phyloP scores from a whole-genome alignment of 805 yeast genomes.

The Teunomyces funiuensis region DNA sequence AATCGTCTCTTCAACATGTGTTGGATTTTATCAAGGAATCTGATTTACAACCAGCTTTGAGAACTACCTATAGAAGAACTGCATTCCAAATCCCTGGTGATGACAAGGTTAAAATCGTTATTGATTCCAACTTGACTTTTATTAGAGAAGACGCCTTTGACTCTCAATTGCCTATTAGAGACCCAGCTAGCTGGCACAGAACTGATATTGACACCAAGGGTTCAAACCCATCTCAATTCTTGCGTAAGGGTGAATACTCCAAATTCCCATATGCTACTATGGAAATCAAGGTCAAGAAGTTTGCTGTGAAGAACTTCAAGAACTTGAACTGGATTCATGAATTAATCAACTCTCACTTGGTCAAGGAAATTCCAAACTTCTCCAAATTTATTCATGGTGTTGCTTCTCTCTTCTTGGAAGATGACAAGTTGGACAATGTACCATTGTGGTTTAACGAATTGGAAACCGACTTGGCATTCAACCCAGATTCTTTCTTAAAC shows the following conservation, averaged over 20 bases:
- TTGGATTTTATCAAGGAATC: conserved; percentile 62
- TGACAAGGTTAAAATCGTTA: conserved; percentile 83
- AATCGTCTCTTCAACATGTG: conserved; percentile 45
- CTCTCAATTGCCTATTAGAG: conserved; percentile 80
- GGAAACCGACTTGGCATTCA: conserved; percentile 42
- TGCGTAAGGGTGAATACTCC: conserved; percentile 82
- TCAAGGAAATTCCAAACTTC: conserved; percentile 91
- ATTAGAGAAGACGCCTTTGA: conserved; percentile 92
- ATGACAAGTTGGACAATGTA: conserved; percentile 81
- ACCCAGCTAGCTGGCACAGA: conserved; percentile 89
- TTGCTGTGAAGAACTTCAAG: conserved; percentile 36
- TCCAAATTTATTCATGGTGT: conserved; percentile 93
- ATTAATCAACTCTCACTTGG: conserved; percentile 76
- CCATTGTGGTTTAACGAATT: conserved; percentile 96
- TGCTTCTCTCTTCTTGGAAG: conserved; percentile 83
- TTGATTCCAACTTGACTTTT: conserved; percentile 84
- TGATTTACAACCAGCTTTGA: conserved; percentile 78
- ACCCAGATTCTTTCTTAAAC: conserved; percentile 13
- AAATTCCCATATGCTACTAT: conserved; percentile 85
- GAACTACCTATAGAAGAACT: conserved; percentile 85
- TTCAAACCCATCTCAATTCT: conserved; percentile 63
- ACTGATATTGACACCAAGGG: conserved; percentile 81
- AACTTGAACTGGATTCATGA: conserved; percentile 82
- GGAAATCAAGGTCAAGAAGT: conserved; percentile 68
- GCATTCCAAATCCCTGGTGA: conserved; percentile 99